Percentiles rank a stretch among this genome's conserved stretches.
phyloP scores from a whole-genome alignment of 2,329 filamentous ascomycete species.

The Diplocarpon rosae region DNA sequence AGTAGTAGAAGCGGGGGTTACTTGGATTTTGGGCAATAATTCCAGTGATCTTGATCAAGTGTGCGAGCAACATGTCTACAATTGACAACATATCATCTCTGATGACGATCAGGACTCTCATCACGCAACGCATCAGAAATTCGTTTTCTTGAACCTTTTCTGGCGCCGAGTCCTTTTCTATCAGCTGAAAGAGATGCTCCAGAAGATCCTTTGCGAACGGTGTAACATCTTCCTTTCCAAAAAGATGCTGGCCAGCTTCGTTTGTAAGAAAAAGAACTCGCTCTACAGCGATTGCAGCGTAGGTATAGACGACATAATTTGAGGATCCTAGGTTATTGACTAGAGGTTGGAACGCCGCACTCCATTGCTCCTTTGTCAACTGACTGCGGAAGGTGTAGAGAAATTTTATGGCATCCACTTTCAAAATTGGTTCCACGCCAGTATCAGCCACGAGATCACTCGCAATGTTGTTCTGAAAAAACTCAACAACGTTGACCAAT shows the following conservation, averaged over 20 bases:
- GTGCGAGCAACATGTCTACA: constrained; percentile 66
- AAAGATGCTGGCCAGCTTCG: constrained; percentile 64
- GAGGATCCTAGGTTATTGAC: constrained; percentile 82
- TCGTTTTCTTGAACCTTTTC: constrained; percentile 98
- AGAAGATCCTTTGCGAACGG: constrained; percentile 78
- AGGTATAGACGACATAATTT: constrained; percentile 96
- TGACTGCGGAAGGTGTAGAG: constrained; percentile 95
- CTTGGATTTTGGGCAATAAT: constrained; percentile 92
- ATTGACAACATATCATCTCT: constrained; percentile 68
- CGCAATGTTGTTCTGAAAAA: constrained; percentile 88
- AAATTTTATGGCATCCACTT: constrained; percentile 97
- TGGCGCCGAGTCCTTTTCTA: constrained; percentile 73
- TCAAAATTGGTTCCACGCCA: constrained; percentile 70
- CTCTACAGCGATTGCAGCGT: constrained; percentile 94
- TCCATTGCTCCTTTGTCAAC: constrained; percentile 85
- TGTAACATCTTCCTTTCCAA: constrained; percentile 67
- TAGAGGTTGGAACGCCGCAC: constrained; percentile 74
- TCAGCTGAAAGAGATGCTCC: constrained; percentile 80
- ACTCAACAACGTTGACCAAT: constrained; percentile 82
- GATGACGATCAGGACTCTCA: constrained; percentile 93
- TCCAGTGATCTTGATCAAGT: constrained; percentile 80
- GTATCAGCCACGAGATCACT: constrained; percentile 67
- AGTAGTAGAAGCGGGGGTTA: constrained; percentile 97
- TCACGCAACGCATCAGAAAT: constrained; percentile 96
- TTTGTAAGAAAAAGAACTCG: constrained; percentile 77